Evolutionary conservation across 2,329 filamentous ascomycete genomes (phyloP).

Genomic region (Simplicillium sp.): DNA sequence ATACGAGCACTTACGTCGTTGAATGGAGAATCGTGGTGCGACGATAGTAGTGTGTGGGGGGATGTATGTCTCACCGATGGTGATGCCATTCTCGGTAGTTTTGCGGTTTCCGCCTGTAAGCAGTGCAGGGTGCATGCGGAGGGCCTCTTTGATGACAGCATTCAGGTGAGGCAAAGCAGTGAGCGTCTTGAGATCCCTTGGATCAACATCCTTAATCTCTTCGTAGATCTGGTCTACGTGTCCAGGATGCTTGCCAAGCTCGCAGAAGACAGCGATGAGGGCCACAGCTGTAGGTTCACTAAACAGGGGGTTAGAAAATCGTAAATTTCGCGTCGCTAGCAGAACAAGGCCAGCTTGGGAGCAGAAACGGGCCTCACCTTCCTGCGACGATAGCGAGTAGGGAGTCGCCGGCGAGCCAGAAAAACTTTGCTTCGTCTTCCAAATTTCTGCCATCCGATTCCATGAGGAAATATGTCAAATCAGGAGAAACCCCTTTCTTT

Average conservation of each 20-base stretch:
- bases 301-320: background rate
- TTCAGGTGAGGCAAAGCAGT: conserved; percentile 13
- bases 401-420: too few species aligned
- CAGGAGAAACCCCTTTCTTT: too few species aligned
- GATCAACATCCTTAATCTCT: conserved; percentile 9
- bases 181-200: conserved; percentile 9
- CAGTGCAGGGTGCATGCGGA: conserved; percentile 13
- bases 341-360: too few species aligned
- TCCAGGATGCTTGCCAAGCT: conserved; percentile 9
- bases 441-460: too few species aligned
- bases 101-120: conserved; percentile 12
- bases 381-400: background rate
- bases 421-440: too few species aligned
- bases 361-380: conserved; percentile 7
- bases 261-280: conserved; percentile 9
- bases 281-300: conserved; percentile 12
- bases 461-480: too few species aligned
- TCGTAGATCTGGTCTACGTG: conserved; percentile 4
- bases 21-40: conserved; percentile 8
- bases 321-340: background rate
- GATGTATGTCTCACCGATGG: conserved; percentile 1
- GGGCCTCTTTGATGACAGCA: conserved; percentile 12
- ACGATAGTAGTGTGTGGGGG: conserved; percentile 10
- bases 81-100: conserved; percentile 9
- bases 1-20: conserved; percentile 21